Evolutionary conservation across 2,329 filamentous ascomycete genomes (phyloP), one percentile per base, ranked within the genome.

Genomic region (Phyllosticta citribraziliensis): DNA sequence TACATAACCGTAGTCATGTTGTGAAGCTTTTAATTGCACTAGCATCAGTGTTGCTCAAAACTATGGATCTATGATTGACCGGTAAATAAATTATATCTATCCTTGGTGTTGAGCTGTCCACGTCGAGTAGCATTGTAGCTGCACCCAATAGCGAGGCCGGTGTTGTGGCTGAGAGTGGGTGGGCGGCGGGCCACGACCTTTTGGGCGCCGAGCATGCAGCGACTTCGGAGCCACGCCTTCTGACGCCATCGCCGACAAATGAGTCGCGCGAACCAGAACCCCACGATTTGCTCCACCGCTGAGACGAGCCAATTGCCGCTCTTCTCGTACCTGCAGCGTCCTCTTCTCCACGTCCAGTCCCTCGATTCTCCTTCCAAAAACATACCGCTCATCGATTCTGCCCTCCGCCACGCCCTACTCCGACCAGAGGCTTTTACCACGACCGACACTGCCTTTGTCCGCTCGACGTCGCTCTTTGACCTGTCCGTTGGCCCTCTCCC

Each of bases 191-290:
- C 57, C 52, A 60, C 30, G 17, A 60, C 57, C 51, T 55, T 19
- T 24, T 22, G 19, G 14, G 11, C 3, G 22, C 3, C n/a, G 12
- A n/a, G 35, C 47, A n/a, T 8, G 14, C 33, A 52, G 54, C 59
- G 59, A 61, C 47, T 57, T 61, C 59, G 59, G 59, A 61, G 59
- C 52, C 54, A 20, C 10, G 27, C 12, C 30, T 56, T 57, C 59
- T 60, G 58, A 57, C 59, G 54, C 55, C 59, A 61, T 57, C 50
- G 59, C 35, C 20, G 52, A 61, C 22, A 55, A 56, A 61, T 56
- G 58, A 61, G 53, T 61, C 58, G 55, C 53, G 53, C 24, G 54
- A 20, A 27, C 52, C 52, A 33, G 47, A 40, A 61, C 58, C 58
- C 58, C 58, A 61, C 58, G 54, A 51, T 57, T 57, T 60, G 47